Evolutionary conservation across 1,284 basidiomycete genomes (phyloP), one percentile per base, ranked within the genome.

Genomic region (Anthracocystis walkeri): DNA sequence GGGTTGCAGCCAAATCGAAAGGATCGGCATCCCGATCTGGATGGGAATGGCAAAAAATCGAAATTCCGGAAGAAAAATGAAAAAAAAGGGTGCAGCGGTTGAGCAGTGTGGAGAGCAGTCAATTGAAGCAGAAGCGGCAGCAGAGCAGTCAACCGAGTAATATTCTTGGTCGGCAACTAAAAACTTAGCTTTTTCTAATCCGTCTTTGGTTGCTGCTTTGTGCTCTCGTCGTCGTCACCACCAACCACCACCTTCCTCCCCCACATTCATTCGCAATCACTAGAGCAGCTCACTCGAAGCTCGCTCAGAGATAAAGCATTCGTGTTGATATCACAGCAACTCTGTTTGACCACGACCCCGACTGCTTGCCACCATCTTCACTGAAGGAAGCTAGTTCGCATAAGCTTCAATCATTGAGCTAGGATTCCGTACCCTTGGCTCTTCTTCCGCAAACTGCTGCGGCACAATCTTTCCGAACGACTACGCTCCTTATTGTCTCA

Each of bases 121-220:
- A 29, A 29, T 29, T 8, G 5, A 29, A 29, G 29, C 29, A 29
- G 29, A 29, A 29, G 29, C 29, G 44, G 44, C 44, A 46, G 44
- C 25, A 38, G 35, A 38, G 35, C 12, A 38, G 35, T 46, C 14
- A 48, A 29, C 27, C 8, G 46, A 48, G 25, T 18, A 8, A 29
- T n/a, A n/a, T 48, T 27, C 7, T 46, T 29, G 35, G 23, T 52
- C 50, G 50, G 50, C 50, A 38, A 23, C 21, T 23, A 51, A 51
- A 35, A 46, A 52, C 31, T 51, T 33, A 18, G 25, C 45, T 29
- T 48, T 35, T 12, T 38, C 12, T 14, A n/a, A n/a, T 38, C 12
- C 35, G 16, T 38, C 35, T 16, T 18, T 16, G 20, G 16, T 45
- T 44, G 41, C 27, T 4, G 31, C 41, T 18, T 21, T 16, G 29